Base-by-base conservation (phyloP, 768 basidiomycete species). In the Pleurotus pulmonarius region DNA sequence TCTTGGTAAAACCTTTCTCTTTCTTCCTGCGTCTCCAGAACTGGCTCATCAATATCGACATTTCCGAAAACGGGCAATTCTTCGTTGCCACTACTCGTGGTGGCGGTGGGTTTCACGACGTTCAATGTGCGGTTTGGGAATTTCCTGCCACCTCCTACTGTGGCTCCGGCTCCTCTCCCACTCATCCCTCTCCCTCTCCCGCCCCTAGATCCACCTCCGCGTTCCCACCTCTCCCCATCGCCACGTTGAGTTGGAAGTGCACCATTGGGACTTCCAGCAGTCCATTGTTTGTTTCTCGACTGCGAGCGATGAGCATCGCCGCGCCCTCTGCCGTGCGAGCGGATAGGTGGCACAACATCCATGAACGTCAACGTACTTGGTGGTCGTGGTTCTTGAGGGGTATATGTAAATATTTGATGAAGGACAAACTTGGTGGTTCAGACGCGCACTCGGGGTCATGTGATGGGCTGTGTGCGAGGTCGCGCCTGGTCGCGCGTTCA, bases 1-100 rank as follows among this genome's bases (percentile, higher is more conserved):
- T 88, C 84, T 69, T 88, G 83, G 63, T 82, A 91, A 64, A 86
- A 88, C 59, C 68, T 75, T 61, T 90, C 87, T 46, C 82, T 76
- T 63, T 87, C 88, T 62, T 89, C 87, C 7, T 69, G 67, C 0
- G 80, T 80, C 43, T 86, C 83, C 15, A 83, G 68, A 13, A 78
- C 78, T 0, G 80, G 81, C 52, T 80, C 77, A 34, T 84, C 76
- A n/a, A 69, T 67, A 7, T 66, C 62, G 4, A n/a, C 67, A 57
- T 29, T 64, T 51, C 58, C 60, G 3, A 58, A 58, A 34, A 58
- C 63, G 38, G 60, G 61, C 41, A 59, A 63, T 7, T 55, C 57
- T 16, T 60, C 65, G 25, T 58, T 64, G n/a, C 68, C 65, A 25
- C 62, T 54, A n/a, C 57, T 61, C 13, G 69, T 71, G 7, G 67